Conservation (phyloP, 495 filamentous ascomycete genomes). For the Jackrogersella multiformis region DNA sequence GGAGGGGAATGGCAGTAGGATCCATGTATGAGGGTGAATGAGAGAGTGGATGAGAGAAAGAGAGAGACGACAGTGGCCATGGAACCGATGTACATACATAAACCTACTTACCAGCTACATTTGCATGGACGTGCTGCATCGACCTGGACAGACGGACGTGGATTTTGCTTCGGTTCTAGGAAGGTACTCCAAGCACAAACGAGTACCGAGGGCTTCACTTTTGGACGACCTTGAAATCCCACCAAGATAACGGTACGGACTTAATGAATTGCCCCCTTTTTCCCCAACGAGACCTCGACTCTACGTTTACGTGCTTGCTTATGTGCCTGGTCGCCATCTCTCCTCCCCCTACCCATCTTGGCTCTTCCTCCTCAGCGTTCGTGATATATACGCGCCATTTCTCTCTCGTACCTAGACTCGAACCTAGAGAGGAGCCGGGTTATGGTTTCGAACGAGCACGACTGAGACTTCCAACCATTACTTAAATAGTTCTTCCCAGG, state of each 20-base stretch:
- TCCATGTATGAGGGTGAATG: not conserved
- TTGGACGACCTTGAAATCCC: not conserved
- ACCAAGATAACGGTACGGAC: not conserved
- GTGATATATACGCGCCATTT: no score
- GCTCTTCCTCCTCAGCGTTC: no score
- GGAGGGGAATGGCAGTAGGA: no score
- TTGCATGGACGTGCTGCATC: not conserved
- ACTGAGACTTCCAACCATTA: no score
- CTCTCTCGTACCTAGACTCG: no score
- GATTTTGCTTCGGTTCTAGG: conserved; percentile 12
- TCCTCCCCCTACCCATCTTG: no score
- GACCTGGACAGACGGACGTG: not conserved
- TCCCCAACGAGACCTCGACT: no score
- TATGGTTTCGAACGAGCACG: no score
- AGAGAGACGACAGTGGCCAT: not conserved
- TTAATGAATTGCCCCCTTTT: not conserved
- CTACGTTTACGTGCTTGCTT: no score
- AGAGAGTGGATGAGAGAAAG: not conserved
- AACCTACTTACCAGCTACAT: not conserved
- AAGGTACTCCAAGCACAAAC: conserved; percentile 29
- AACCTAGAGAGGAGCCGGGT: no score
- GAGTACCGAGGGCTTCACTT: conserved; percentile 20
- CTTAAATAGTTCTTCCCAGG: no score
- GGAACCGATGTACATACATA: not conserved
- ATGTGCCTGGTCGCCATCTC: no score